Evolutionary conservation across 2,329 filamentous ascomycete species (phyloP).

Genomic region (Aphanocladium album): DNA sequence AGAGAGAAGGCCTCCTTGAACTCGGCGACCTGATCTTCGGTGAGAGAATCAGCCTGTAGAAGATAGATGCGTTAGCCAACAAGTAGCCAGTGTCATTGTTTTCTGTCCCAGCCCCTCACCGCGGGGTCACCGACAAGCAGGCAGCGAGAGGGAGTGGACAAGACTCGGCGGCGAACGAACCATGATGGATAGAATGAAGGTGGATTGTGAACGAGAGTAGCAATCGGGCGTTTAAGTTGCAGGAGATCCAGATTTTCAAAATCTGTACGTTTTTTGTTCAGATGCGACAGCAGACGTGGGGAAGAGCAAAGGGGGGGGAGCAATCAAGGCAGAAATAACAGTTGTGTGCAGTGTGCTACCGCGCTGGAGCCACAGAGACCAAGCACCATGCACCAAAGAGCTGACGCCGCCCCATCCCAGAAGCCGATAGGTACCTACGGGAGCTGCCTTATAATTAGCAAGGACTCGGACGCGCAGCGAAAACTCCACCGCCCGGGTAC

Average conservation of each 20-base stretch:
- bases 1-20: constrained; percentile 99
- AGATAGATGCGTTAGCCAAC: constrained; percentile 22
- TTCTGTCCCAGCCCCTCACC: constrained; percentile 24
- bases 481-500: not conserved
- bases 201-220: constrained; percentile 1
- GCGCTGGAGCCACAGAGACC: not conserved
- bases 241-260: not conserved
- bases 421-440: too few species aligned
- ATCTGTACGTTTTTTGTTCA: not conserved
- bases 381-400: not conserved
- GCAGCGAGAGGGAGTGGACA: not conserved
- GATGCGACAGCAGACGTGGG: constrained; percentile 10
- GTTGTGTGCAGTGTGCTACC: constrained; percentile 1
- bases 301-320: constrained; percentile 10
- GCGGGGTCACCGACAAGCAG: constrained; percentile 14
- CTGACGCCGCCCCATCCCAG: not conserved
- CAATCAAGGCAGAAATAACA: constrained; percentile 12
- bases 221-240: not conserved
- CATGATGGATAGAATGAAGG: constrained; percentile 5
- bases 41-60: constrained; percentile 87
- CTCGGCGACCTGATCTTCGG: constrained; percentile 99
- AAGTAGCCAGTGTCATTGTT: not conserved
- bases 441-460: not conserved
- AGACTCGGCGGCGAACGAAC: not conserved
- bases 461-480: not conserved